Base-by-base conservation (phyloP, 257 asterid species). In the Handroanthus guayacan region DNA sequence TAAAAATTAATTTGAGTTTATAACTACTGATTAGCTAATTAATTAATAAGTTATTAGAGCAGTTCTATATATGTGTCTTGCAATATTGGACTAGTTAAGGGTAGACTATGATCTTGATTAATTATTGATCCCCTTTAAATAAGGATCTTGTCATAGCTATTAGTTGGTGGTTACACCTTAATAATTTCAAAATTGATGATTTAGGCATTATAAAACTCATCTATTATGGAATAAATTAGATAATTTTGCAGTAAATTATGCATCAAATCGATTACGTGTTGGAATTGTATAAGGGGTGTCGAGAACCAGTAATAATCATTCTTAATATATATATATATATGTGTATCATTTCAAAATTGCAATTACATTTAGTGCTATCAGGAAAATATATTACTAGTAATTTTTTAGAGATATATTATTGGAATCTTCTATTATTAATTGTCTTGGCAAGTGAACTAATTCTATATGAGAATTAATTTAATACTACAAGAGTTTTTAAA, bases 121-220 rank as follows among this genome's bases (percentile, higher is more conserved):
- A 25, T 25, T 25, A 25, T 25, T 25, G 31, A 64, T 54, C 76
- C 70, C 79, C 68, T 75, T 72, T 67, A 51, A 72, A n/a, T 65
- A 69, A 60, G 84, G 69, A 81, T 82, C 83, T 73, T 36, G 67
- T 77, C 71, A 56, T 78, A 48, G 25, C 62, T 31, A 75, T 78
- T 79, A 38, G 25, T 57, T 50, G 39, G 41, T 45, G 48, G 44
- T 20, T 57, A 20, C 6, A 36, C 31, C 31, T 25, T 25, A 25
- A 25, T 25, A 25, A 25, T 25, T 25, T 25, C 31, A 25, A 25
- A 25, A 25, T 25, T 41, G 3, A 18, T 43, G 60, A 44, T 20
- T 20, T 48, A 12, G 9, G 37, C 7, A 60, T 36, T 37, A 9
- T 71, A 58, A 20, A 7, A 39, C 9, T 56, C 66, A 54, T 44